These are phyloP conservation scores for Fusarium euwallaceae DNA, from an alignment of 2,329 filamentous ascomycete genomes.

Conservation along the genomic window DNA sequence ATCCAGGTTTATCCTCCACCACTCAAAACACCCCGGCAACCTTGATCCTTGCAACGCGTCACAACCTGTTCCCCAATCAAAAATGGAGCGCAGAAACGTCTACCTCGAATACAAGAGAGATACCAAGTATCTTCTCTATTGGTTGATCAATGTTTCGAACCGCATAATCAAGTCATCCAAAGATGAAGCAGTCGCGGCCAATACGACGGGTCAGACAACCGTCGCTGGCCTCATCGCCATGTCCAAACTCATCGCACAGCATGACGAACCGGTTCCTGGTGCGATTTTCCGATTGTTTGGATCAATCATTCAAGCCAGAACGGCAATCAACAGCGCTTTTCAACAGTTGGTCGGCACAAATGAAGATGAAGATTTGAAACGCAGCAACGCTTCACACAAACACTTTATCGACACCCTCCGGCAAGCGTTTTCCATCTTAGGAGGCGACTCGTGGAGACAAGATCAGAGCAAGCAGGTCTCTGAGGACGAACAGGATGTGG, in stretches of 20 bases:
- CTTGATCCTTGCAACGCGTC: conserved; percentile 51
- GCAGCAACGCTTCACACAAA: conserved; percentile 56
- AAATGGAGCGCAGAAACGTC: conserved; percentile 55
- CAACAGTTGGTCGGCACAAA: conserved; percentile 48
- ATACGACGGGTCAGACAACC: conserved; percentile 55
- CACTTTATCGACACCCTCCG: conserved; percentile 58
- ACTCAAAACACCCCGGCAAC: neutral
- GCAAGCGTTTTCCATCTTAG: conserved; percentile 53
- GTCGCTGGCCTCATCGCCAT: conserved; percentile 54
- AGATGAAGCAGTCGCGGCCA: conserved; percentile 38
- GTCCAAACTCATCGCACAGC: conserved; percentile 55
- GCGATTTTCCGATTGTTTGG: conserved; percentile 53
- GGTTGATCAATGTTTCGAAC: conserved; percentile 56
- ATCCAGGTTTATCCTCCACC: neutral
- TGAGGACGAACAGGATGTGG: conserved; percentile 37
- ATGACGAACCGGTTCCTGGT: conserved; percentile 50
- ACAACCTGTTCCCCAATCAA: conserved; percentile 47
- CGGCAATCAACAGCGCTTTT: conserved; percentile 47
- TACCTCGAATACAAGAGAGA: conserved; percentile 58
- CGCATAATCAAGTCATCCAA: conserved; percentile 47
- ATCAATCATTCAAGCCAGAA: conserved; percentile 55
- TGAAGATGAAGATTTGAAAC: conserved; percentile 51
- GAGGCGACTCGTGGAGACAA: conserved; percentile 47
- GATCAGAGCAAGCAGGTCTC: conserved; percentile 33
- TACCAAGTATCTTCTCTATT: conserved; percentile 53